Evolutionary conservation across 345 rosid genomes (phyloP).

Genomic region (Adansonia digitata): DNA sequence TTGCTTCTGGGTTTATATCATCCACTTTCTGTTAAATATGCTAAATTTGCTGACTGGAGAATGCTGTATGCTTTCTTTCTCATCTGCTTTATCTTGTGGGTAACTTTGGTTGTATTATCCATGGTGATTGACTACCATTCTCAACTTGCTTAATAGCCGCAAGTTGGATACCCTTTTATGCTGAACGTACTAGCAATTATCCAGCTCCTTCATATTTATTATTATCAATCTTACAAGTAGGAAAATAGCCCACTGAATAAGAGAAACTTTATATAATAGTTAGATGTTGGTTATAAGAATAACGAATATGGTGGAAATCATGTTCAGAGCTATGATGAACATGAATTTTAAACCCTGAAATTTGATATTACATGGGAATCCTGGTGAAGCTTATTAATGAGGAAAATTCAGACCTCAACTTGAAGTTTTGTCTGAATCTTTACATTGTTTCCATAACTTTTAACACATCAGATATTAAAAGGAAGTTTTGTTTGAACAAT

Average conservation of each 20-base stretch:
- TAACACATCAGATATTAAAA: neutral
- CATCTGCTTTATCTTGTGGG: neutral
- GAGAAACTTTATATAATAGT: neutral
- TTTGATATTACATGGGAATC: neutral
- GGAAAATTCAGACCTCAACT: neutral
- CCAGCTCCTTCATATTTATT: neutral
- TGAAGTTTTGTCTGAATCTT: neutral
- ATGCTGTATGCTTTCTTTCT: neutral
- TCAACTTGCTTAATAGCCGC: neutral
- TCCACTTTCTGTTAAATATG: neutral
- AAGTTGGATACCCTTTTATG: neutral
- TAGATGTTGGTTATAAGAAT: neutral
- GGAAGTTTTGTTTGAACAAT: neutral
- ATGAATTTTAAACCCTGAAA: neutral
- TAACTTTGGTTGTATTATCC: neutral
- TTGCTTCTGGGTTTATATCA: conserved; percentile 6
- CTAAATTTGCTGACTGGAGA: neutral
- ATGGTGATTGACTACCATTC: neutral
- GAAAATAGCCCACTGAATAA: neutral
- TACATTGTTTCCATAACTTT: neutral
- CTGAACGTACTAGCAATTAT: neutral
- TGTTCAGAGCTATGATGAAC: neutral
- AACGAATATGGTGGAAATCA: neutral
- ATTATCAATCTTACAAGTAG: neutral
- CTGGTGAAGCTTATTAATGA: neutral